These are phyloP conservation scores for Gypsophila paniculata DNA, from an alignment of 179 eudicot species.

Conservation along the genomic window DNA sequence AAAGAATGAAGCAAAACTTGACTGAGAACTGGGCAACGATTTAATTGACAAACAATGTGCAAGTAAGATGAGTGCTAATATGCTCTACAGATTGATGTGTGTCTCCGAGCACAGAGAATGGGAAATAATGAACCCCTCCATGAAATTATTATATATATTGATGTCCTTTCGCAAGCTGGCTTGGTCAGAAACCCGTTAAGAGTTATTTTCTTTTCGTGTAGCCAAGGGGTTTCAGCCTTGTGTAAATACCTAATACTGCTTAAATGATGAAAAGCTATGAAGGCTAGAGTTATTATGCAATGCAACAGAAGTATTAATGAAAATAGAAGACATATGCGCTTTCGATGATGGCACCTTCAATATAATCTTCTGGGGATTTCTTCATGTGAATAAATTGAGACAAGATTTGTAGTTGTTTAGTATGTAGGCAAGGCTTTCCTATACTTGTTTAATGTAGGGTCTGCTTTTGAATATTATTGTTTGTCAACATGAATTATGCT, in stretches of 20 bases:
- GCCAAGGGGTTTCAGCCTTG: no score
- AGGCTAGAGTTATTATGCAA: neutral
- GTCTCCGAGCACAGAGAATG: no score
- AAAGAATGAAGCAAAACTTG: neutral
- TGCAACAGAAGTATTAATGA: neutral
- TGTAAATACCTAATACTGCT: no score
- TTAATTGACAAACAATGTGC: neutral
- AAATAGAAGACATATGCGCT: neutral
- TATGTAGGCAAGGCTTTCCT: neutral
- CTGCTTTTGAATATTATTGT: neutral
- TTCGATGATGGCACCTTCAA: constrained; percentile 3
- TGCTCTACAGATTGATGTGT: neutral
- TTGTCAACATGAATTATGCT: neutral
- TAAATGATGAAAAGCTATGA: no score
- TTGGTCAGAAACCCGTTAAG: no score
- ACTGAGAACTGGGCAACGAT: neutral
- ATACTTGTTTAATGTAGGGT: neutral
- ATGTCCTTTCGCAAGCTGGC: no score
- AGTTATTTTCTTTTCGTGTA: no score
- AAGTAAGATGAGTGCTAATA: neutral
- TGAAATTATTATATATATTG: no score
- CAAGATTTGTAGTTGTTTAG: no score
- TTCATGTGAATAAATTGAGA: neutral
- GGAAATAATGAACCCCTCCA: no score
- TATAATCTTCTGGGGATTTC: neutral